Evolutionary conservation across 208 protist species (phyloP).

Genomic region (Wallacemonas collosoma): DNA sequence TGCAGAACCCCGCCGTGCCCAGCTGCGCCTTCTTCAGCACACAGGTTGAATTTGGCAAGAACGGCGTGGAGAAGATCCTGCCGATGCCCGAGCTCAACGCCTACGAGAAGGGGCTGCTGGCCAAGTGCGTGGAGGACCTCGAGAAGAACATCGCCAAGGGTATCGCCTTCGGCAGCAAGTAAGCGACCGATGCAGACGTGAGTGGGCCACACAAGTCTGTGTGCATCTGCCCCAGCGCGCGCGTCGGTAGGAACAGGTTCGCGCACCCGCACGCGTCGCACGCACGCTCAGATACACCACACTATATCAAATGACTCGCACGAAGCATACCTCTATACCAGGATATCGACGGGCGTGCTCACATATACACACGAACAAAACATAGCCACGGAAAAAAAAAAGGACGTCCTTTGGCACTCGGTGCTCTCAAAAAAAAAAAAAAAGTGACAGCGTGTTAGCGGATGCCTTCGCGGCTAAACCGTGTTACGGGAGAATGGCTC

Average conservation of each 20-base stretch:
- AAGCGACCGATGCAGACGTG: background rate
- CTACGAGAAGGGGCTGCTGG: slow-evolving; percentile 50
- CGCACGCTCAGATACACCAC: too few species aligned
- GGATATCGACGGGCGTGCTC: too few species aligned
- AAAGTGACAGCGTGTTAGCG: background rate
- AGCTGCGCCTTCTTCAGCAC: slow-evolving; percentile 75
- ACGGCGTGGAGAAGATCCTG: slow-evolving; percentile 43
- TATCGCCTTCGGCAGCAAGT: slow-evolving; percentile 22
- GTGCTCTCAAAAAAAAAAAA: background rate
- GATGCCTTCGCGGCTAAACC: too few species aligned
- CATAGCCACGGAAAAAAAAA: background rate
- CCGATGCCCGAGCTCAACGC: slow-evolving; percentile 33
- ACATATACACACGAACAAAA: background rate
- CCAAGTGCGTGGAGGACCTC: slow-evolving; percentile 62
- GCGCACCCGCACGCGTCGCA: too few species aligned
- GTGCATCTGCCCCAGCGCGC: too few species aligned
- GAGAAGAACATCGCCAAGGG: slow-evolving; percentile 57
- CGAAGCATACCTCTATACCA: too few species aligned
- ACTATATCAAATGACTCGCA: too few species aligned
- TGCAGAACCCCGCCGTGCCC: slow-evolving; percentile 64
- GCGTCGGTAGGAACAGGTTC: too few species aligned
- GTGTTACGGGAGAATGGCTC: too few species aligned
- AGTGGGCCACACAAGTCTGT: too few species aligned
- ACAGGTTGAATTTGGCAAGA: slow-evolving; percentile 70
- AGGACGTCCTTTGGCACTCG: background rate